Evolutionary conservation across 208 protist genomes (phyloP), one percentile per base, ranked within the genome.

Genomic region (Angomonas deanei): DNA sequence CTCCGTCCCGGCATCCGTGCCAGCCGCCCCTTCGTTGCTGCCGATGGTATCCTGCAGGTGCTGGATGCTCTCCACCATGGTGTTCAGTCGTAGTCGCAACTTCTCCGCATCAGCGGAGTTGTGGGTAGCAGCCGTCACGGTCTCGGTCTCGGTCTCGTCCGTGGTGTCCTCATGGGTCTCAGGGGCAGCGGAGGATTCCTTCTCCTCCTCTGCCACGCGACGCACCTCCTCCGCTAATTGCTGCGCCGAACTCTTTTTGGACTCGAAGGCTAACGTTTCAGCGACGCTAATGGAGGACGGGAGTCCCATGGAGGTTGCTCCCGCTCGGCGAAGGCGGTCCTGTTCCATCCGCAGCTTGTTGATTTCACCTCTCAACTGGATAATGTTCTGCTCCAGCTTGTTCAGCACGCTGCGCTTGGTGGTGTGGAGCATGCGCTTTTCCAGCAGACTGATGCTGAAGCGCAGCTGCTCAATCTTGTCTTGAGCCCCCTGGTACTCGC

Each of bases 351-450:
- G 84, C 23, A 93, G 77, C n/a, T 74, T 80, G 19, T 69, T 82
- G 33, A 96, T 85, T 31, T 91, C 73, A 33, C 82, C 74, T 55
- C 89, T 80, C 17, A 70, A 70, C 49, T 86, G 69, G 34, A 85
- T 68, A 27, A 96, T 90, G 31, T 76, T 57, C 36, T 96, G 82
- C 68, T 89, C 84, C 28, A 96, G 78, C 68, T 88, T 89, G 30
- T 61, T 76, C 31, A 79, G 81, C n/a, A 93, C 70, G 49, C 61
- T 47, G 52, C 76, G 74, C 63, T 80, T 67, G 28, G 84, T 82
- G 27, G 86, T 73, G 73, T 92, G 84, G 28, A 88, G 77, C 52
- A 96, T 58, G n/a, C 89, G 82, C 57, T 91, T 91, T 63, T 96
- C 79, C 50, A 93, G 79, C 39, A 96, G 70, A 2, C 68, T 63